phyloP scores from a whole-genome alignment of 768 basidiomycete species.

The Goffeauzyma gilvescens region DNA sequence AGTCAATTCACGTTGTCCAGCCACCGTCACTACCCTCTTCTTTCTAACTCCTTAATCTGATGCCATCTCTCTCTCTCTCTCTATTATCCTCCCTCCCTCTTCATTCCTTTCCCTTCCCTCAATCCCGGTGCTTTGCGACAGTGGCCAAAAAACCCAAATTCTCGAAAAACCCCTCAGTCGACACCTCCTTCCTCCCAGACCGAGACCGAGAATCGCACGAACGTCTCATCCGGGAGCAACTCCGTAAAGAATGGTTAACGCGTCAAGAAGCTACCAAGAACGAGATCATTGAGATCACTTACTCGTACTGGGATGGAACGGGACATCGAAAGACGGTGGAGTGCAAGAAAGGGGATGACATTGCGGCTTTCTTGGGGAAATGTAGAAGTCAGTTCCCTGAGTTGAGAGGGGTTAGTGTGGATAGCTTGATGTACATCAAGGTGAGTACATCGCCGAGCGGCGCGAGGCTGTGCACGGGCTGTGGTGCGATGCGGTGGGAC shows the following conservation, averaged over 20 bases:
- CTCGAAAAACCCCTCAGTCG: constrained; percentile 86
- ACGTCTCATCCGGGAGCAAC: constrained; percentile 64
- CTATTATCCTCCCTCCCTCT: no score
- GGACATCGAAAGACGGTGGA: constrained; percentile 82
- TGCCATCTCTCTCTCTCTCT: no score
- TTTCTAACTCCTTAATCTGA: no score
- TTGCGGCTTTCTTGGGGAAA: constrained; percentile 73
- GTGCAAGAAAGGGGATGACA: constrained; percentile 94
- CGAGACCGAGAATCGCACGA: constrained; percentile 91
- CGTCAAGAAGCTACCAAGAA: constrained; percentile 49
- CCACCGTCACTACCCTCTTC: no score
- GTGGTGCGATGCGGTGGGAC: no score
- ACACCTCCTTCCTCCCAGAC: constrained; percentile 95
- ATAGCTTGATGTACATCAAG: constrained; percentile 98
- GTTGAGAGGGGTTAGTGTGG: constrained; percentile 67
- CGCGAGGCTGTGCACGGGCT: no score
- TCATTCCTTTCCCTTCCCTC: background rate
- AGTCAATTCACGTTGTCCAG: no score
- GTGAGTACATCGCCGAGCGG: no score
- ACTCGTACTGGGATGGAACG: constrained; percentile 96
- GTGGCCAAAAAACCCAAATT: constrained; percentile 53
- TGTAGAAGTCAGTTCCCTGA: constrained; percentile 85
- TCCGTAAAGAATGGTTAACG: constrained; percentile 73
- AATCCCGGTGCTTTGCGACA: constrained; percentile 30
- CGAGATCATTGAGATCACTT: constrained; percentile 72